Percentiles rank a stretch among this genome's conserved stretches.
Evolutionary conservation across 257 asterid genomes (phyloP).

Genomic region (Solanum tarapatanum): DNA sequence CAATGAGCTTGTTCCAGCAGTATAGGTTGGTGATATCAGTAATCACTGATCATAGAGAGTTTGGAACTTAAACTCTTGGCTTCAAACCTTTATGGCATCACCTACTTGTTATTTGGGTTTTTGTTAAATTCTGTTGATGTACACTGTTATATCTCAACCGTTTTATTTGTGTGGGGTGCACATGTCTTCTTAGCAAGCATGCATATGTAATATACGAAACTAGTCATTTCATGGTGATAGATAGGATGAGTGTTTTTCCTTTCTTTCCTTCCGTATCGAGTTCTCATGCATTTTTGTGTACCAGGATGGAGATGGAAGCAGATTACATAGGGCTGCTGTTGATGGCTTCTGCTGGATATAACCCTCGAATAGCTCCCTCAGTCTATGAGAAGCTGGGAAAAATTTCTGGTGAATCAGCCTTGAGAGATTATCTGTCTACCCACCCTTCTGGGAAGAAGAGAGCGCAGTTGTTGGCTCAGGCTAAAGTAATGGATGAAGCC

Average conservation of each 20-base stretch:
- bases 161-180: neutral
- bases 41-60: neutral
- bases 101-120: neutral
- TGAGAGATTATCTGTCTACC: constrained; percentile 66
- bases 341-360: constrained; percentile 77
- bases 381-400: constrained; percentile 73
- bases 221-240: neutral
- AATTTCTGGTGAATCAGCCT: constrained; percentile 37
- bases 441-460: constrained; percentile 94
- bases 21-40: neutral
- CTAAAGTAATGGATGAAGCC: constrained; percentile 93
- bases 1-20: neutral
- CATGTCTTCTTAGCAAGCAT: neutral
- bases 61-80: neutral
- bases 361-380: constrained; percentile 80
- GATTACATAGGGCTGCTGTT: constrained; percentile 73
- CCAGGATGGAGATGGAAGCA: constrained; percentile 97
- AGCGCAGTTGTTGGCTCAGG: constrained; percentile 55
- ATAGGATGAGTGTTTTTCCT: neutral
- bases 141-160: neutral
- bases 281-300: neutral
- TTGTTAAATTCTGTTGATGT: neutral
- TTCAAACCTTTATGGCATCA: neutral
- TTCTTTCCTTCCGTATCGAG: neutral
- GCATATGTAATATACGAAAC: neutral